Conservation (phyloP, 352 stramenopile genomes). For the Aphanomyces stellatus region DNA sequence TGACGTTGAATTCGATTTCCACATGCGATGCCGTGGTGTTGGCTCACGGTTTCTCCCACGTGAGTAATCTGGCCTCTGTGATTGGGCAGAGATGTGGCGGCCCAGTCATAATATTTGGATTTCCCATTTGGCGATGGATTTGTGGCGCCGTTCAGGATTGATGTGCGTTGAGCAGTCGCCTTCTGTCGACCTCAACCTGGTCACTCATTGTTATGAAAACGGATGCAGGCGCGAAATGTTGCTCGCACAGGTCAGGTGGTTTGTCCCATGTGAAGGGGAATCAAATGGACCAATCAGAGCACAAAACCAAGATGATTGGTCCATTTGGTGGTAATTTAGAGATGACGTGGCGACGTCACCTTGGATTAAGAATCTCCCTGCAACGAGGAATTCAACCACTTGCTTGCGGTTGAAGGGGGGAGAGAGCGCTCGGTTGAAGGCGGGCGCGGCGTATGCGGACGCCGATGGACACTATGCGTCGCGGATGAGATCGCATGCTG, state of each 20-base stretch:
- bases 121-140: background rate
- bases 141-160: background rate
- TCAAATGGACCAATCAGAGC: background rate
- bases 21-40: too few relatives aligned
- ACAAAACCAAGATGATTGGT: background rate
- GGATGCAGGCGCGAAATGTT: background rate
- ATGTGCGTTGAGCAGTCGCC: background rate
- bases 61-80: background rate
- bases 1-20: too few relatives aligned
- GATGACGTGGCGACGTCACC: background rate
- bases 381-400: background rate
- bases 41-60: background rate
- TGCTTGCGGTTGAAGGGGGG: background rate
- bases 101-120: background rate
- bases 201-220: background rate
- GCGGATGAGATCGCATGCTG: too few relatives aligned
- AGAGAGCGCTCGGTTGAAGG: background rate
- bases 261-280: slow-evolving; percentile 1
- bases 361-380: background rate
- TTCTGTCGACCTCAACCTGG: background rate
- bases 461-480: too few relatives aligned
- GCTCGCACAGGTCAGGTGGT: background rate
- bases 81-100: background rate
- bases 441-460: too few relatives aligned
- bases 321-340: background rate